Base-by-base conservation (phyloP, 2,329 filamentous ascomycete genomes). In the Fusarium globosum region DNA sequence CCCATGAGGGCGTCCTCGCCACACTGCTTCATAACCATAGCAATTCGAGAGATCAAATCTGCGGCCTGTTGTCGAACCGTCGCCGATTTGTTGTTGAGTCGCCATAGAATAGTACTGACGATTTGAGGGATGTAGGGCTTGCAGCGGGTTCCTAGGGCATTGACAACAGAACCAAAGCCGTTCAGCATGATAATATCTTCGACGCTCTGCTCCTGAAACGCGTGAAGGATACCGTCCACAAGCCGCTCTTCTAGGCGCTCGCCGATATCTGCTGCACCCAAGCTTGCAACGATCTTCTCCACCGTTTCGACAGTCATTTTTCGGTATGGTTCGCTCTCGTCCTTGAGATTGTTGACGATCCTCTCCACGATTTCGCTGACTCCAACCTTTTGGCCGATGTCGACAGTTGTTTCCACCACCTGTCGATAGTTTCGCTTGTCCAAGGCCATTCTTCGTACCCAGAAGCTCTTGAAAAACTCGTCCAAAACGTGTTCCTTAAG, bases 251-350 rank as follows among this genome's bases (percentile, higher is more conserved):
- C 96, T 41, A 99, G 85, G 45, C 96, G 90, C 82, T 97, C 94
- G 30, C 94, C 93, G 77, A 99, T 95, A 80, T 99, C 96, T 41
- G 96, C 96, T 13, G 96, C 95, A 63, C 96, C 96, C 61, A 98
- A 88, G 63, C 94, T 94, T 21, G 96, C 95, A 78, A 99, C 93
- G 53, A 98, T 91, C 85, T 98, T 99, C 85, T 99, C 96, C 14
- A 98, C 91, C 0, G 96, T 98, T 86, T 99, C 96, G 39, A 99
- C 93, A 0, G 96, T 98, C 96, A 99, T 99, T 87, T 98, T 98
- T 56, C 96, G 92, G 83, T 99, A 99, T 2, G 96, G 93, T 81
- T 99, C 96, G 81, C 94, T 98, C 83, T 99, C 96, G 80, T 99
- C 96, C 83, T 99, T 99, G 76, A 99, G 89, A 80, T 99, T 98